phyloP scores from a whole-genome alignment of 768 basidiomycete genomes.

The Sistotremastrum niveocremeum region DNA sequence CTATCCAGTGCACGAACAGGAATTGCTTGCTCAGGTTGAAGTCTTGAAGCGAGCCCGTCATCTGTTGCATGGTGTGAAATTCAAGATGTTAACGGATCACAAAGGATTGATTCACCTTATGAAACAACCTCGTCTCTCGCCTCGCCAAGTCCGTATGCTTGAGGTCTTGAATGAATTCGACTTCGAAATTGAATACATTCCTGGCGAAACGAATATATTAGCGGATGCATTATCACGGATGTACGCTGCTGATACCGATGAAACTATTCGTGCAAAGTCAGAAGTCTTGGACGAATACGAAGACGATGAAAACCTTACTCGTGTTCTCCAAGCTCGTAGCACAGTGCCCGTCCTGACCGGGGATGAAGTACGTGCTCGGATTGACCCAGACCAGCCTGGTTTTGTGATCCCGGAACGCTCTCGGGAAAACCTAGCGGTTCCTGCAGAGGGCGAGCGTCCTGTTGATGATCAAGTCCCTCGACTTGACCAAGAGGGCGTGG shows the following conservation, averaged over 20 bases:
- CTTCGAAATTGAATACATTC: slow-evolving; percentile 4
- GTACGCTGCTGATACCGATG: slow-evolving; percentile 3
- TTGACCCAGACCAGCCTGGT: too few species aligned
- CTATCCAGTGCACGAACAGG: slow-evolving; percentile 27
- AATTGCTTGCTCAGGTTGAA: slow-evolving; percentile 25
- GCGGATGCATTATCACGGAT: slow-evolving; percentile 1
- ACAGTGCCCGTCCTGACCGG: too few species aligned
- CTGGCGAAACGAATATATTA: not conserved
- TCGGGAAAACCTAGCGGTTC: too few species aligned
- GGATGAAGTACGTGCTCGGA: too few species aligned
- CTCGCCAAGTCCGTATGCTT: slow-evolving; percentile 23
- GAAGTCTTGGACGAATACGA: too few species aligned
- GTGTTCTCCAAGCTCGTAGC: too few species aligned
- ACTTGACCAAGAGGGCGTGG: too few species aligned
- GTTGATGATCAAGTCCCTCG: too few species aligned
- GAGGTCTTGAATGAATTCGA: slow-evolving; percentile 14
- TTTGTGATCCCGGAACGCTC: too few species aligned
- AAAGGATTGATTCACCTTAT: slow-evolving; percentile 17
- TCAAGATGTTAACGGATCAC: slow-evolving; percentile 21
- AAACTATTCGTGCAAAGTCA: too few species aligned
- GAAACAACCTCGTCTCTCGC: slow-evolving; percentile 19
- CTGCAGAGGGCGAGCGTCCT: too few species aligned
- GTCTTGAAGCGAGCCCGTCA: slow-evolving; percentile 21
- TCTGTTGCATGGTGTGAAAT: slow-evolving; percentile 18
- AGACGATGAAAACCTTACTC: too few species aligned